These are phyloP conservation scores for Neurospora hispaniola DNA, from an alignment of 495 filamentous ascomycete genomes.

Conservation along the genomic window DNA sequence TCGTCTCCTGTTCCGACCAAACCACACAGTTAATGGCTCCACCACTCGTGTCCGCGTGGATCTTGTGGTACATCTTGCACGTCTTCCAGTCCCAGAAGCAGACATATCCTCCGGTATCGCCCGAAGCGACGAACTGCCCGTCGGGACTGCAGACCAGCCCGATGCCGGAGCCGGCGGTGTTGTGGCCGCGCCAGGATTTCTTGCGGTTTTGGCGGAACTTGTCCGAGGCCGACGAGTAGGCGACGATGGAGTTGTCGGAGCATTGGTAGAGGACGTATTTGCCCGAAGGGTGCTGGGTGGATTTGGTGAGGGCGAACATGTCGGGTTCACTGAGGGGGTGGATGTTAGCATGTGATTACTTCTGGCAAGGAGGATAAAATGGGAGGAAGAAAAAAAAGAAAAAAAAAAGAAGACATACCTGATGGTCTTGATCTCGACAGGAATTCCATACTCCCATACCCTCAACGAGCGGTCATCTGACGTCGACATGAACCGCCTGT, in stretches of 20 bases:
- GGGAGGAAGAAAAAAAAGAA: too few species aligned
- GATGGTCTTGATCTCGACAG: slow-evolving; percentile 50
- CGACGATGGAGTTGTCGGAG: slow-evolving; percentile 90
- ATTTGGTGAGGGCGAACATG: slow-evolving; percentile 86
- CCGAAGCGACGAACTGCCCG: slow-evolving; percentile 74
- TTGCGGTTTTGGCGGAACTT: slow-evolving; percentile 96
- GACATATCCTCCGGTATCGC: slow-evolving; percentile 76
- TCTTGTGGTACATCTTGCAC: slow-evolving; percentile 95
- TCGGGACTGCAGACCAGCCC: slow-evolving; percentile 84
- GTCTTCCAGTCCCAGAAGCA: slow-evolving; percentile 99
- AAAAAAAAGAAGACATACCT: slow-evolving; percentile 3
- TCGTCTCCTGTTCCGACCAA: slow-evolving; percentile 94
- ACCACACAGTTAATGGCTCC: slow-evolving; percentile 69
- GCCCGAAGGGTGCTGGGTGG: slow-evolving; percentile 71
- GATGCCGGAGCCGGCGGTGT: slow-evolving; percentile 87
- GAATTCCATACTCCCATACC: slow-evolving; percentile 97
- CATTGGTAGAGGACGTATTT: slow-evolving; percentile 91
- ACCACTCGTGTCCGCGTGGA: slow-evolving; percentile 56
- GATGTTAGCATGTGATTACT: slow-evolving; percentile 47
- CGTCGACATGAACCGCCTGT: slow-evolving; percentile 93
- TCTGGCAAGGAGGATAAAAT: too few species aligned
- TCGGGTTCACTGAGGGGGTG: slow-evolving; percentile 80
- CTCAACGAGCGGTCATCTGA: slow-evolving; percentile 92
- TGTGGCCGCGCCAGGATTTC: slow-evolving; percentile 92
- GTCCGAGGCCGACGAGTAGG: slow-evolving; percentile 73